Base-by-base conservation (phyloP, 2,329 filamentous ascomycete genomes). In the Nemania diffusa region DNA sequence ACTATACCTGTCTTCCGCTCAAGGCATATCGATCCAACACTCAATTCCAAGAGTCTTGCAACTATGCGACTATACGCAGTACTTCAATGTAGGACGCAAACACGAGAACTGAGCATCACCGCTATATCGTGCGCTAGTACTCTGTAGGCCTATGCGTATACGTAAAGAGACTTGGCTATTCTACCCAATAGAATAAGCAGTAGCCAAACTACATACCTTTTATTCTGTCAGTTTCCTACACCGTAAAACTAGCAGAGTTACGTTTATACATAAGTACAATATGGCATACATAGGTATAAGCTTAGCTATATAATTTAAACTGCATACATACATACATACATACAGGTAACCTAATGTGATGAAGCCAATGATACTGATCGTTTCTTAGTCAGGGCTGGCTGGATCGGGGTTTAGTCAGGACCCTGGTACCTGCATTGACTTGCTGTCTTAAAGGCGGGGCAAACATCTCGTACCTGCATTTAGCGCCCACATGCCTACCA, bases 371-470 rank as follows among this genome's bases (percentile, higher is more conserved):
- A 22, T 57, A 48, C 32, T 51, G 64, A 67, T 67, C 42, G 48
- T 57, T 65, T 53, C 64, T 62, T 24, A 44, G 58, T 62, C 7
- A 44, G 46, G 58, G 27, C 42, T 58, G 64, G 53, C n/a, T 22
- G 27, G 64, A 67, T 67, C 58, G 65, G 29, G 56, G 9, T 26
- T 59, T 53, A 29, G 42, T 40, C 40, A 44, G 3, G 17, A 44
- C 8, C 40, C 26, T 53, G 17, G 66, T 66, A 69, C 67, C 67
- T 69, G 64, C 67, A 67, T 67, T 52, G 42, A 62, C 51, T 62
- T 60, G 63, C 42, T 29, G 59, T 42, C 34, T 9, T 61, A 5
- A 24, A 34, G 34, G 48, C 48, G 63, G 55, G 44, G 57, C 40
- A 1, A 55, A 24, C 22, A 58, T 6, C 57, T 64, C 57, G 66